phyloP scores from a whole-genome alignment of 306 rosid genomes.

The Inga oerstediana region DNA sequence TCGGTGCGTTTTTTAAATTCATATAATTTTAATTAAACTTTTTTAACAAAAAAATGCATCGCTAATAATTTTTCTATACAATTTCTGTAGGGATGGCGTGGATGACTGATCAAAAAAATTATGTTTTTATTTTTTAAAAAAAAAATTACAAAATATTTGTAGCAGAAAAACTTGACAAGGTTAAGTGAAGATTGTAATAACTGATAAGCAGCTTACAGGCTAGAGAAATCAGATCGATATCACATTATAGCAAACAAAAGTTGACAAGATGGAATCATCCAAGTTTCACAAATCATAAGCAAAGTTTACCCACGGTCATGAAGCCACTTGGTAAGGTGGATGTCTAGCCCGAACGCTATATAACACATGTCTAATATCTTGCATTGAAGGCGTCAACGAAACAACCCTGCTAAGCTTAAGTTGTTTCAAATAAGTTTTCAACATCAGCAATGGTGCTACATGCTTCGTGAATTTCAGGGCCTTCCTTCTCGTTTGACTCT shows the following conservation, averaged over 20 bases:
- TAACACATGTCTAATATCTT: conserved; percentile 28
- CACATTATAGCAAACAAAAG: conserved; percentile 26
- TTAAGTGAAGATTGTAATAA: too few species aligned
- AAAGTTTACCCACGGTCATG: not conserved
- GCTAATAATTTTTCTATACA: too few species aligned
- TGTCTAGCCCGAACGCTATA: conserved; percentile 5
- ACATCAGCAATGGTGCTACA: conserved; percentile 58
- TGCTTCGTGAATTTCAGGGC: conserved; percentile 79
- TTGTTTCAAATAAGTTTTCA: conserved; percentile 56
- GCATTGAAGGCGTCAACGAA: conserved; percentile 9
- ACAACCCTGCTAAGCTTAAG: conserved; percentile 40
- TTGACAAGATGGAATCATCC: not conserved
- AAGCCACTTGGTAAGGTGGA: not conserved
- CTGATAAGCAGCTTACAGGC: not conserved
- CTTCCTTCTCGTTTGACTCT: conserved; percentile 58
- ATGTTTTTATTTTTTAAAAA: too few species aligned
- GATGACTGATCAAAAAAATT: too few species aligned
- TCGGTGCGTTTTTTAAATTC: too few species aligned
- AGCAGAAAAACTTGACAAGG: conserved; percentile 49
- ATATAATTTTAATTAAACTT: too few species aligned
- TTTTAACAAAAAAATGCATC: too few species aligned
- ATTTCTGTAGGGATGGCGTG: too few species aligned
- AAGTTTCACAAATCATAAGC: conserved; percentile 26
- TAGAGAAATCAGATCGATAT: not conserved
- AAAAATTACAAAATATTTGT: too few species aligned